Percentiles rank a stretch among this genome's conserved stretches.
These are phyloP conservation scores for Sugiyamaella marilandica DNA, from an alignment of 805 yeast species.

Conservation along the genomic window DNA sequence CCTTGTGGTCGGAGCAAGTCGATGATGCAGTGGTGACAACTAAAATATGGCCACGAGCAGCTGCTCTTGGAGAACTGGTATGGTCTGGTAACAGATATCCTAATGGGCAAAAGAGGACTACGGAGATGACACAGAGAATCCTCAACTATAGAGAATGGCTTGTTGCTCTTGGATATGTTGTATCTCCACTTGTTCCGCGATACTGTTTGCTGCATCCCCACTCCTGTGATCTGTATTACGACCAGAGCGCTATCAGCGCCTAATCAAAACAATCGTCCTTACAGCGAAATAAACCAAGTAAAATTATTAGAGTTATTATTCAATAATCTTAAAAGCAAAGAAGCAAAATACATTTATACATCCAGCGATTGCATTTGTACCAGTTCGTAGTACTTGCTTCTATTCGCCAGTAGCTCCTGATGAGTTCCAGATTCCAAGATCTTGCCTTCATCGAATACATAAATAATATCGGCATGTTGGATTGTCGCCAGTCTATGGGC, in stretches of 20 bases:
- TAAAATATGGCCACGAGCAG: constrained; percentile 40
- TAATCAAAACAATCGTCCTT: not conserved
- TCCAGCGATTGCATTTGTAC: constrained; percentile 37
- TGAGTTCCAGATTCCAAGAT: constrained; percentile 58
- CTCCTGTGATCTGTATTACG: constrained; percentile 33
- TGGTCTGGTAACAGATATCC: constrained; percentile 40
- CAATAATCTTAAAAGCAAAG: too few species aligned
- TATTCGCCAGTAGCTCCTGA: constrained; percentile 38
- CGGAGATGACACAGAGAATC: constrained; percentile 34
- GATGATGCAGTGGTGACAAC: constrained; percentile 33
- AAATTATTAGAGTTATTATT: too few species aligned
- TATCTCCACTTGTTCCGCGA: constrained; percentile 37
- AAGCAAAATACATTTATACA: constrained; percentile 1
- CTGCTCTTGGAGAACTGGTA: constrained; percentile 39
- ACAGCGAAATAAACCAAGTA: not conserved
- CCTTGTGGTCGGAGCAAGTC: constrained; percentile 39
- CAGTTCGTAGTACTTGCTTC: constrained; percentile 37
- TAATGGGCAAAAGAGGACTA: constrained; percentile 31
- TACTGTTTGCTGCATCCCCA: constrained; percentile 38
- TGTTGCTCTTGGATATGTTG: constrained; percentile 34
- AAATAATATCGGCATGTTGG: constrained; percentile 54
- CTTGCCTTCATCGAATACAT: constrained; percentile 55
- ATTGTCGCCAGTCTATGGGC: constrained; percentile 79
- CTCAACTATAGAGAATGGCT: constrained; percentile 39
- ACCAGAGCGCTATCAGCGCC: constrained; percentile 14